Conservation (phyloP, 2,329 filamentous ascomycete species). For the Neonectria ditissima region DNA sequence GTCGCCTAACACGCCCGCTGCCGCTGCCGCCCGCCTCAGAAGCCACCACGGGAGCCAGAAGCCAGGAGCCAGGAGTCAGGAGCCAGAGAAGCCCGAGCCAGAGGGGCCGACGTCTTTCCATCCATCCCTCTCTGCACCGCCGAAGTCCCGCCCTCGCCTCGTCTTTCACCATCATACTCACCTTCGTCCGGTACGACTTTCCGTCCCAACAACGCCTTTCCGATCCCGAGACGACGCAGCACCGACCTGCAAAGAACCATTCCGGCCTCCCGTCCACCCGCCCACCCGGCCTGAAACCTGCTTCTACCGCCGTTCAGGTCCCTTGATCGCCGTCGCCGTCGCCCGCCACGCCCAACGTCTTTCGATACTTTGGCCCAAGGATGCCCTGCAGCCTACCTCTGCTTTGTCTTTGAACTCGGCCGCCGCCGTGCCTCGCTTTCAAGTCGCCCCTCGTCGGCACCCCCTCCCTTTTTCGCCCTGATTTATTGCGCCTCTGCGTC, state of each 20-base stretch:
- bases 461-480: conserved; percentile 2
- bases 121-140: neutral
- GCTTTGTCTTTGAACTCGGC: conserved; percentile 19
- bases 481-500: conserved; percentile 7
- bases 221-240: conserved; percentile 14
- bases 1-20: neutral
- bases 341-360: neutral
- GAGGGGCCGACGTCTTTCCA: neutral
- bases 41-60: no score
- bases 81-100: neutral
- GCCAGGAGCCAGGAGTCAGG: no score
- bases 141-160: neutral
- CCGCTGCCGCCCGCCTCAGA: neutral
- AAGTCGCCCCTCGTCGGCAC: conserved; percentile 10
- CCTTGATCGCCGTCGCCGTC: conserved; percentile 5
- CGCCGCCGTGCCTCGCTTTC: conserved; percentile 15
- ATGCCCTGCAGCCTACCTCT: conserved; percentile 22
- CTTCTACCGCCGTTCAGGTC: conserved; percentile 1
- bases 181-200: neutral
- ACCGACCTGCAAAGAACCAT: neutral
- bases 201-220: neutral
- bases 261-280: conserved; percentile 5
- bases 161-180: conserved; percentile 1
- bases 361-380: conserved; percentile 21
- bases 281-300: conserved; percentile 4